A percentile compares a stretch with the other conserved stretches of the same genome.
Conservation (phyloP, 805 yeast species). For the Candida railenensis region DNA sequence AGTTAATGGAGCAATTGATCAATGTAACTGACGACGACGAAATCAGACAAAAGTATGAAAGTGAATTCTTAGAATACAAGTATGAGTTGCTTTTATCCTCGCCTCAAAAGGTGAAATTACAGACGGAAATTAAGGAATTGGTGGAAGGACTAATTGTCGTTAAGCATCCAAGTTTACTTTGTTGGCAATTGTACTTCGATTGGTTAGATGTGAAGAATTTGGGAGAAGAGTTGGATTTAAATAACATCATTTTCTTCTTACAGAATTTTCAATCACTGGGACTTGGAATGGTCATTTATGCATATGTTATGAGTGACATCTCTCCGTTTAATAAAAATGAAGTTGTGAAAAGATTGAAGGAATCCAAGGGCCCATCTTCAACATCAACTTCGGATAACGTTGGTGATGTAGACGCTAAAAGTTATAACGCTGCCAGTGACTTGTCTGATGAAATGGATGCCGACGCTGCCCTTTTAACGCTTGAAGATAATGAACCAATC, state of each 20-base stretch:
- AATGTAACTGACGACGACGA: slow-evolving; percentile 61
- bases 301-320: slow-evolving; percentile 63
- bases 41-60: slow-evolving; percentile 58
- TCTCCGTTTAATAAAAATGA: slow-evolving; percentile 53
- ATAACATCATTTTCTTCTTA: slow-evolving; percentile 50
- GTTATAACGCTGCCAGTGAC: background rate
- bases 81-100: slow-evolving; percentile 52
- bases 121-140: slow-evolving; percentile 49
- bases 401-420: background rate
- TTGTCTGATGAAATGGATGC: slow-evolving; percentile 2
- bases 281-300: slow-evolving; percentile 59
- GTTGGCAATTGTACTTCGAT: slow-evolving; percentile 76
- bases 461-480: slow-evolving; percentile 5
- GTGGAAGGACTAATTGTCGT: slow-evolving; percentile 74
- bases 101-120: slow-evolving; percentile 47
- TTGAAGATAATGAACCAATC: slow-evolving; percentile 12
- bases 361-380: slow-evolving; percentile 10
- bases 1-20: slow-evolving; percentile 54
- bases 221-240: slow-evolving; percentile 41
- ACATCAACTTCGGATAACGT: slow-evolving; percentile 13
- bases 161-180: slow-evolving; percentile 55
- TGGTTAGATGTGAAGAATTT: slow-evolving; percentile 62
- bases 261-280: slow-evolving; percentile 59
- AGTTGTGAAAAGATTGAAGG: slow-evolving; percentile 19
- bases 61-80: slow-evolving; percentile 54